Evolutionary conservation across 192 early-diverging fungal species (phyloP), one percentile per base, ranked within the genome.

Genomic region (Rhizoclosmatium globosum): DNA sequence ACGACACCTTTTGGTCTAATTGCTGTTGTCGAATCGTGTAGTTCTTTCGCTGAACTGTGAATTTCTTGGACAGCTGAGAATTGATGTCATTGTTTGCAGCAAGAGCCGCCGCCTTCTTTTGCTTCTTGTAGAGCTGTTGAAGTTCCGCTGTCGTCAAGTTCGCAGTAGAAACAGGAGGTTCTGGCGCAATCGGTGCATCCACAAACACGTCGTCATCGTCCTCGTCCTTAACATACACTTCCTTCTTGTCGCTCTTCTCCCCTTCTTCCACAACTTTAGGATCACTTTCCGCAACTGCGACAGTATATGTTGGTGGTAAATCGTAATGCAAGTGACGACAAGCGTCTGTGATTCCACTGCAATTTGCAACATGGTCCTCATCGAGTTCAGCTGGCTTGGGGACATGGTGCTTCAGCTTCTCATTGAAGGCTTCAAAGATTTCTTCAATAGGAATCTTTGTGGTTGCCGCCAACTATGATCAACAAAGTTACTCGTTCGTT

Each of bases 291-390:
- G 15, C 6, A 50, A 50, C 4, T 11, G n/a, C 61, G n/a, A 11
- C 61, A 4, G n/a, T 41, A n/a, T 64, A 64, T 38, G 61, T 9
- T 38, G 61, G 61, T 41, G 61, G 61, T 11, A 64, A n/a, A 64
- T 64, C 61, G 39, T 64, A 64, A 21, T 71, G 70, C 53, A 71
- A 2, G 56, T 71, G 70, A 42, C 70, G 70, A 43, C 70, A 71
- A 13, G 23, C 50, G 41, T 71, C 70, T 1, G 46, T 71, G 70
- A 71, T 71, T 23, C 70, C 70, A 0, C 47, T 38, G 41, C 70
- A 71, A 71, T 17, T 57, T 48, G 46, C 1, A 71, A 56, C 7
- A 38, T 56, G 23, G 70, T 21, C 7, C 56, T 48, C 70, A 21
- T 13, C 7, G 70, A 6, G 41, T n/a, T 50, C 23, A 21, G 70